Evolutionary conservation across 139 green algal species (phyloP).

Genomic region (Chlamydomonas schloesseri): DNA sequence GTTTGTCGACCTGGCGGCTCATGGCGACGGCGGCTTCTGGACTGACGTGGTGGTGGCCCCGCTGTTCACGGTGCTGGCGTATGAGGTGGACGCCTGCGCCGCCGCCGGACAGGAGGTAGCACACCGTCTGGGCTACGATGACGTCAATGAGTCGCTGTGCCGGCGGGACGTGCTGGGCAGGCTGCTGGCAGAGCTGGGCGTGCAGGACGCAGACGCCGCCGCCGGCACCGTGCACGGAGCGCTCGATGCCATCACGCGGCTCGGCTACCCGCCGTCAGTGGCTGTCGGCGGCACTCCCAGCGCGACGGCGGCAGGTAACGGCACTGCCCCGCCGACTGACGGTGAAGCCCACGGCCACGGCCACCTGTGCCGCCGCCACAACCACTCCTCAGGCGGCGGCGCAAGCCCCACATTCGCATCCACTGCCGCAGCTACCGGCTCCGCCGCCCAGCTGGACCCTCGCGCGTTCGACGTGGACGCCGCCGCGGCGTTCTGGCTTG

Average conservation of each 20-base stretch:
- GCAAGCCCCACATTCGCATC: no score
- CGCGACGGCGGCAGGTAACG: background rate
- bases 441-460: background rate
- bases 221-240: background rate
- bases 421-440: no score
- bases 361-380: background rate
- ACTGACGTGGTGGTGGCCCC: constrained; percentile 57
- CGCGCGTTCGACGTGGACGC: constrained; percentile 9
- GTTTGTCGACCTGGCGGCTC: constrained; percentile 66
- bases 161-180: constrained; percentile 15
- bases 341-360: background rate
- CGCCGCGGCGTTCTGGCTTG: constrained; percentile 42
- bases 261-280: background rate
- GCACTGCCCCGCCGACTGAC: background rate
- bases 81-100: constrained; percentile 30
- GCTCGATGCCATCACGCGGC: constrained; percentile 18
- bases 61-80: constrained; percentile 52
- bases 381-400: background rate
- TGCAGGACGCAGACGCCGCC: background rate
- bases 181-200: constrained; percentile 41
- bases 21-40: constrained; percentile 71
- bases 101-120: constrained; percentile 61
- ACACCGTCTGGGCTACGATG: constrained; percentile 78
- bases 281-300: background rate
- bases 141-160: constrained; percentile 83